phyloP scores from a whole-genome alignment of 2,329 filamentous ascomycete species.

The Zymoseptoria crescenta region DNA sequence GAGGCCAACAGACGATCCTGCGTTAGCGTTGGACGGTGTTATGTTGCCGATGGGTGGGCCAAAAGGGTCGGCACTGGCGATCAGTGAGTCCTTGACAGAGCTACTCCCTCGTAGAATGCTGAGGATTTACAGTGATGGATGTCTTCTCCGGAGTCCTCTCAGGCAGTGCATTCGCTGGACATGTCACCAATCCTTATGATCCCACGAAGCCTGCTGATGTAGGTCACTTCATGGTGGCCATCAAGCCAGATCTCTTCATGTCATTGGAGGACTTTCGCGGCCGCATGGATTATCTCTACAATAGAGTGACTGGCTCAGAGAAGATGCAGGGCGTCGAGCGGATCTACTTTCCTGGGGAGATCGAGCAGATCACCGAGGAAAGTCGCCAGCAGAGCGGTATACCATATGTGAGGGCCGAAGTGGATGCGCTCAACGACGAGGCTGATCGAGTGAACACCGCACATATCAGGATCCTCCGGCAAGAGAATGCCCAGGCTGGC shows the following conservation, averaged over 20 bases:
- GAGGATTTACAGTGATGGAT: conserved; percentile 52
- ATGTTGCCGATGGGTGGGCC: conserved; percentile 84
- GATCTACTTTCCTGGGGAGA: conserved; percentile 52
- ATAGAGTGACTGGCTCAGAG: conserved; percentile 45
- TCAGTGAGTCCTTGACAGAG: conserved; percentile 39
- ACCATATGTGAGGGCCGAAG: conserved; percentile 42
- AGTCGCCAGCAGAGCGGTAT: conserved; percentile 39
- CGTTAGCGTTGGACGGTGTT: conserved; percentile 62
- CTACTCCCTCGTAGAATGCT: not conserved
- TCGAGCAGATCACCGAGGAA: conserved; percentile 45
- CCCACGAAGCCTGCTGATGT: conserved; percentile 46
- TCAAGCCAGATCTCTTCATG: conserved; percentile 33
- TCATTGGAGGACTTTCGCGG: conserved; percentile 26
- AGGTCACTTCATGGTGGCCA: conserved; percentile 30
- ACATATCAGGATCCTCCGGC: conserved; percentile 6
- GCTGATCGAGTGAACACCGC: conserved; percentile 36
- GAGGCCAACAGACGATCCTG: conserved; percentile 47
- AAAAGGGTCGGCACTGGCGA: conserved; percentile 66
- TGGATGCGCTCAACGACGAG: conserved; percentile 44
- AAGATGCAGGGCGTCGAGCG: conserved; percentile 47
- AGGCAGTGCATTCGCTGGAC: conserved; percentile 68
- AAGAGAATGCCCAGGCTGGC: not conserved
- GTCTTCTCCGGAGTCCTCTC: conserved; percentile 75
- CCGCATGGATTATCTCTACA: conserved; percentile 51
- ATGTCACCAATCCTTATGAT: conserved; percentile 65